Evolutionary conservation across 177 flowering plant species (phyloP), one percentile per base, ranked within the genome.

Genomic region (Vitis hybrid): DNA sequence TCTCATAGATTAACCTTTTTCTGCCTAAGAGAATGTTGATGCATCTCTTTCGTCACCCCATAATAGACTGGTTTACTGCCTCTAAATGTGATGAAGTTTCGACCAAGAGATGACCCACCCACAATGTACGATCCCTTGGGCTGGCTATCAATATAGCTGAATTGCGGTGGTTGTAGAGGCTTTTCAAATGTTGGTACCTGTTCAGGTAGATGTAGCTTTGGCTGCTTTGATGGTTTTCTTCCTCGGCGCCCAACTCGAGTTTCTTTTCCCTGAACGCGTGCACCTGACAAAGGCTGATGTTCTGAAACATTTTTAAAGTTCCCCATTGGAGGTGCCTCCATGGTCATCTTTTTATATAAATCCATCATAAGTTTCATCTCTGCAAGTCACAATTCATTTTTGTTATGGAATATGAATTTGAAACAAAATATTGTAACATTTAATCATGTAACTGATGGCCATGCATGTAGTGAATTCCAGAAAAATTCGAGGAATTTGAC

Each of bases 71-170:
- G 59, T 70, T 73, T 74, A 70, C 61, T 58, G 46, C 79, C 61
- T 9, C 66, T 41, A 50, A 17, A 74, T 68, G 73, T 70, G 48
- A 76, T 35, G 58, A 70, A 79, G 61, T 79, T 79, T 79, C 75
- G 71, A 2, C 82, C 82, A 32, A 70, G 64, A 48, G 62, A 64
- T 17, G 82, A 76, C 4, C 79, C 79, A 32, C 82, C 82, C 18
- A 79, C 69, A 15, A 79, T 70, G 53, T 76, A 70, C 13, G 61
- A 24, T 24, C 75, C 73, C n/a, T 49, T 62, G 61, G 35, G 2
- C 18, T 1, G 17, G 15, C 55, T 63, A 51, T 66, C 69, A 20
- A 35, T 56, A 4, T 21, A 24, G 53, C 14, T 56, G 27, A 9
- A 41, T 11, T 17, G 35, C 0, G 18, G 67, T 7, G 51, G 35